phyloP scores from a whole-genome alignment of 2,329 filamentous ascomycete genomes.

The Aquanectria penicillioides region DNA sequence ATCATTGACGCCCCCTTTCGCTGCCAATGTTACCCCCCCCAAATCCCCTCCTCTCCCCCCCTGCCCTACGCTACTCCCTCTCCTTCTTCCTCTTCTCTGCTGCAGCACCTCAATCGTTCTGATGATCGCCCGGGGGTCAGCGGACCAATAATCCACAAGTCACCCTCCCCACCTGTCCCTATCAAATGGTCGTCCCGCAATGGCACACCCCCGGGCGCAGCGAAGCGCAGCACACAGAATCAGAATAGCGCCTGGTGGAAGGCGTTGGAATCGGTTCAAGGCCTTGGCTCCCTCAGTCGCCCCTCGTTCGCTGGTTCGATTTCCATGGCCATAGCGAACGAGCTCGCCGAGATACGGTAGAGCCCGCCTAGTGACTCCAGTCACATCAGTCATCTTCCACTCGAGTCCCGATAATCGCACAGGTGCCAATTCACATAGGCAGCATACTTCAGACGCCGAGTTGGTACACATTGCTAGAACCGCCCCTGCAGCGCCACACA shows the following conservation, averaged over 20 bases:
- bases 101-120: constrained; percentile 39
- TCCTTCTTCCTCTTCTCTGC: constrained; percentile 29
- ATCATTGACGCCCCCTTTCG: too few relatives aligned
- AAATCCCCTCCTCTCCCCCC: constrained; percentile 8
- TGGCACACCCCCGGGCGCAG: constrained; percentile 22
- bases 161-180: constrained; percentile 33
- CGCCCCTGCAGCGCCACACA: constrained; percentile 44
- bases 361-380: constrained; percentile 6
- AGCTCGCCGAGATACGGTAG: constrained; percentile 22
- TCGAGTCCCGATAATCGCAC: constrained; percentile 46
- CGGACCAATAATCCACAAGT: constrained; percentile 30
- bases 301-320: constrained; percentile 30
- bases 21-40: not conserved
- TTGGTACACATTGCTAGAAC: constrained; percentile 33
- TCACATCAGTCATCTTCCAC: constrained; percentile 10
- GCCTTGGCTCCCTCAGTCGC: constrained; percentile 37
- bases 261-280: constrained; percentile 41
- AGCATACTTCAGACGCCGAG: constrained; percentile 34
- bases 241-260: constrained; percentile 38
- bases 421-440: constrained; percentile 43
- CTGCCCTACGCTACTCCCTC: constrained; percentile 16
- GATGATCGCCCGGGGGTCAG: constrained; percentile 36
- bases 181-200: constrained; percentile 31
- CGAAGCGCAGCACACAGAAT: constrained; percentile 17
- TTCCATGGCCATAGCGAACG: constrained; percentile 17